These are phyloP conservation scores for Pilatotrama ljubarskyi DNA, from an alignment of 768 basidiomycete genomes.

Conservation along the genomic window DNA sequence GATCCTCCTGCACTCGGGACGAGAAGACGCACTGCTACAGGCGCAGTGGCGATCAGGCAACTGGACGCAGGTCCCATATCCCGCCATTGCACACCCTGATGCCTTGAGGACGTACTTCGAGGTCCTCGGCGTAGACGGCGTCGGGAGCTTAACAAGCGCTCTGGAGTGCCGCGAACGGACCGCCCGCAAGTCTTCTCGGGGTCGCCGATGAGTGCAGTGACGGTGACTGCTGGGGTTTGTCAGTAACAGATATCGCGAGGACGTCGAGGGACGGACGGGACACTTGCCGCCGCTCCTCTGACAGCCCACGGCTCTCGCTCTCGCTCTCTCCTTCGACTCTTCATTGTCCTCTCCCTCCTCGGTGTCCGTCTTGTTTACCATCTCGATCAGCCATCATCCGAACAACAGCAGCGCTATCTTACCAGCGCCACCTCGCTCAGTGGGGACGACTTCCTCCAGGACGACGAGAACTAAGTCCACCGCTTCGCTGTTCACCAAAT, in stretches of 20 bases:
- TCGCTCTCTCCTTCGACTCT: not conserved
- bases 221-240: not conserved
- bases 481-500: not conserved
- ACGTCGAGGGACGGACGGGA: not conserved
- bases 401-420: not conserved
- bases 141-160: not conserved
- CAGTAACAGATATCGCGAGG: not conserved
- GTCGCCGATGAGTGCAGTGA: not conserved
- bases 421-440: not conserved
- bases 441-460: not conserved
- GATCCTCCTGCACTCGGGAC: not conserved
- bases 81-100: not conserved
- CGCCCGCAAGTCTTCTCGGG: conserved; percentile 5
- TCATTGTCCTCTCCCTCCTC: too few species aligned
- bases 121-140: not conserved
- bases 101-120: conserved; percentile 4
- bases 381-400: too few species aligned
- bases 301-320: not conserved
- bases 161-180: not conserved
- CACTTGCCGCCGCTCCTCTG: not conserved
- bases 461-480: not conserved
- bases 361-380: too few species aligned
- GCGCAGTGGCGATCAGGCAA: conserved; percentile 6
- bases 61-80: conserved; percentile 3
- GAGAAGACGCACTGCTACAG: not conserved